Base-by-base conservation (phyloP, 2,329 filamentous ascomycete species). In the Penicillium digitatum region DNA sequence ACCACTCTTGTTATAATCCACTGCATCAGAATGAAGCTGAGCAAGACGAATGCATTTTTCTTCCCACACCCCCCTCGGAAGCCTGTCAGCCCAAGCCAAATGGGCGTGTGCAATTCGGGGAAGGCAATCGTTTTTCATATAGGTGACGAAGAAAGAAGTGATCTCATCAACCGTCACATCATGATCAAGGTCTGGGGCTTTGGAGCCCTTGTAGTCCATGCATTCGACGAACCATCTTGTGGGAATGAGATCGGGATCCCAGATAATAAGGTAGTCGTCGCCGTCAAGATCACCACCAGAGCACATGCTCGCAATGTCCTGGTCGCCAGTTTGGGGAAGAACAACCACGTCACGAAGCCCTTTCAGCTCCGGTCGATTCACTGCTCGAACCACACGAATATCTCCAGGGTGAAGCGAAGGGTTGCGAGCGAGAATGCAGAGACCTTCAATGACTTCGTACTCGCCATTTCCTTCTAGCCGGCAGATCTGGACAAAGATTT, bases 221-320 rank as follows among this genome's bases (percentile, higher is more conserved):
- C 94, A 87, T 0, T 81, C 75, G 32, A 82, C 78, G 62, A 94
- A 89, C 83, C 88, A 89, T 48, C 82, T 75, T 1, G 72, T 61
- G 0, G 90, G 90, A 26, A 95, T 78, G 7, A 99, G 76, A 14
- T 83, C 81, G 22, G 79, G 70, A 62, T 99, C 92, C 93, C 94
- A 99, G 43, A 96, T 87, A 5, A 97, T 85, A 52, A 97, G 87
- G 69, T 91, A 99, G 68, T 99, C 94, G 65, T 99, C 94, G 0
- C 94, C 94, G 67, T 99, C 94, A 0, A 99, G 81, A 67, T 99
- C 94, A 0, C 94, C 94, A 2, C 94, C 94, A 4, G 94, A 96
- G 60, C 94, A 91, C 93, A 97, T 97, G 66, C 88, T 91, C 0
- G 92, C 85, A 22, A 99, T 76, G 59, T 95, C 90, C 16, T 88